These are phyloP conservation scores for Dentipellis fragilis DNA, from an alignment of 768 basidiomycete species.

Conservation along the genomic window DNA sequence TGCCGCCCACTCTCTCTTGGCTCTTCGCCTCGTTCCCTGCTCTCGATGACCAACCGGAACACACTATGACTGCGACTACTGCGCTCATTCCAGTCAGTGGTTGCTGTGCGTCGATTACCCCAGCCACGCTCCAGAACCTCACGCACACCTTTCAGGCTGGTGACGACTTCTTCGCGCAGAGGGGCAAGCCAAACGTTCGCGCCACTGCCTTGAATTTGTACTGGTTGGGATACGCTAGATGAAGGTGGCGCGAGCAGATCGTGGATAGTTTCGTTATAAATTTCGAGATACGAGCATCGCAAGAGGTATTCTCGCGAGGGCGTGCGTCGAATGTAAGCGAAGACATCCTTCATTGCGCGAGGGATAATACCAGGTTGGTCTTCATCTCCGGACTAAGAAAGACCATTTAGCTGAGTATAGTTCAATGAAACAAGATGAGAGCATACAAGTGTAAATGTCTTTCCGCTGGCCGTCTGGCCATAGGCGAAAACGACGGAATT, in stretches of 20 bases:
- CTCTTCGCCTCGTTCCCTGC: slow-evolving; percentile 59
- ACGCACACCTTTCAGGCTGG: slow-evolving; percentile 74
- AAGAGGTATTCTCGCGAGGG: slow-evolving; percentile 85
- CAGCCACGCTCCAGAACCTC: slow-evolving; percentile 83
- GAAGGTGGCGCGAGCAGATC: slow-evolving; percentile 75
- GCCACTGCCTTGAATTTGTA: slow-evolving; percentile 63
- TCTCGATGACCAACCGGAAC: slow-evolving; percentile 88
- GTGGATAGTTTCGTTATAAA: slow-evolving; percentile 88
- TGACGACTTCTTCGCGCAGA: slow-evolving; percentile 88
- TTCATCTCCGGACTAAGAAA: slow-evolving; percentile 53
- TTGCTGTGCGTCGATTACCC: slow-evolving; percentile 79
- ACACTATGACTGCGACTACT: slow-evolving; percentile 93
- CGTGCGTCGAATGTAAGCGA: slow-evolving; percentile 69
- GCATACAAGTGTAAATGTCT: slow-evolving; percentile 57
- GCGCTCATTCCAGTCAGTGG: slow-evolving; percentile 98
- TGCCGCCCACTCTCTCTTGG: slow-evolving; percentile 33
- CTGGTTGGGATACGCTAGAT: slow-evolving; percentile 40
- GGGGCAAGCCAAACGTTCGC: slow-evolving; percentile 61
- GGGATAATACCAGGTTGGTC: slow-evolving; percentile 92
- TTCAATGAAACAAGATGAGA: too few species aligned
- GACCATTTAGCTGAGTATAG: not conserved
- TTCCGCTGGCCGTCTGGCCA: slow-evolving; percentile 79
- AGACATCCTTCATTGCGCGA: slow-evolving; percentile 86
- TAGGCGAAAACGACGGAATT: slow-evolving; percentile 95
- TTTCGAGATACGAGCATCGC: slow-evolving; percentile 92